A percentile compares a stretch with the other conserved stretches of the same genome.
These are phyloP conservation scores for Monascus ruber DNA, from an alignment of 2,329 filamentous ascomycete species.

Conservation along the genomic window DNA sequence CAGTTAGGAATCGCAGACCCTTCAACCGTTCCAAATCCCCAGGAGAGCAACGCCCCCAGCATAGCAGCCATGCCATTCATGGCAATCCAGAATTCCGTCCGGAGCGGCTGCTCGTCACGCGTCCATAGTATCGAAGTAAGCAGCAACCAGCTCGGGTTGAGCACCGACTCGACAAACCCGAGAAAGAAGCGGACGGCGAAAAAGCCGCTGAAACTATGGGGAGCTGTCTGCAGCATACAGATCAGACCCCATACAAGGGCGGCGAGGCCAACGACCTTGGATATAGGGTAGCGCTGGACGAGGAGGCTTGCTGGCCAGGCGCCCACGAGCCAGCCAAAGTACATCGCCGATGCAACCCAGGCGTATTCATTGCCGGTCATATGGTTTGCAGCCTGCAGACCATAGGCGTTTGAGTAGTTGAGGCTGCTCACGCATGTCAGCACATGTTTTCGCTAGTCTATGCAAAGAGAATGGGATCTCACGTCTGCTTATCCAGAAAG, in stretches of 20 bases:
- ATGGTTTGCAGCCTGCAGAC: slow-evolving; percentile 30
- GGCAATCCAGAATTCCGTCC: slow-evolving; percentile 25
- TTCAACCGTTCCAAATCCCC: slow-evolving; percentile 22
- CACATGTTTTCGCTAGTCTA: no score
- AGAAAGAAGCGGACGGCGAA: slow-evolving; percentile 37
- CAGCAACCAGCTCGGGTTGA: slow-evolving; percentile 21
- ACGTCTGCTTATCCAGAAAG: slow-evolving; percentile 19
- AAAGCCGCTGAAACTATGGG: slow-evolving; percentile 30
- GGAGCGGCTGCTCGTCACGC: slow-evolving; percentile 24
- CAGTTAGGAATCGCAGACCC: slow-evolving; percentile 18
- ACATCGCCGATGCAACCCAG: slow-evolving; percentile 35
- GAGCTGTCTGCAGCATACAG: slow-evolving; percentile 26
- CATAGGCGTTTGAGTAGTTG: slow-evolving; percentile 33
- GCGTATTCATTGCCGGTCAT: slow-evolving; percentile 34
- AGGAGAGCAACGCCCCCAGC: slow-evolving; percentile 25
- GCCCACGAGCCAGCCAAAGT: slow-evolving; percentile 34
- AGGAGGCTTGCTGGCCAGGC: slow-evolving; percentile 31
- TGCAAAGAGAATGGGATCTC: not conserved
- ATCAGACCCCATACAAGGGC: slow-evolving; percentile 31
- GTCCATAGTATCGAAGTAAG: slow-evolving; percentile 29
- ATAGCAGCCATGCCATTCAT: slow-evolving; percentile 28
- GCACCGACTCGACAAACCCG: slow-evolving; percentile 30
- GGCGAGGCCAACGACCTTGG: slow-evolving; percentile 31
- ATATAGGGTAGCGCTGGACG: slow-evolving; percentile 33
- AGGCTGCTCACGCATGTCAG: slow-evolving; percentile 4